Conservation (phyloP, 768 basidiomycete genomes). For the Psilocybe azurescens region DNA sequence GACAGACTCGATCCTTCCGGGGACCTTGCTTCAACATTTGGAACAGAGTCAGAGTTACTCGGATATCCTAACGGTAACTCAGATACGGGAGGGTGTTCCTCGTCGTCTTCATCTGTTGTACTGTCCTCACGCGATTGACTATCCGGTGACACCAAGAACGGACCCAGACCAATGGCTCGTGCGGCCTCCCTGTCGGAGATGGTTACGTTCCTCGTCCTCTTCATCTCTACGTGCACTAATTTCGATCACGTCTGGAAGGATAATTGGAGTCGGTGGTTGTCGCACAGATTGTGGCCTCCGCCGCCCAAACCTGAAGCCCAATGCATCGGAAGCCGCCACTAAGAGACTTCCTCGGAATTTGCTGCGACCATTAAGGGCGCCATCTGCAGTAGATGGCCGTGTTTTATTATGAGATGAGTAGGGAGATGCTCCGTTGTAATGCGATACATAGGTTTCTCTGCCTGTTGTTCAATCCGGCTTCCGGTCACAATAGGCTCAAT, state of each 20-base stretch:
- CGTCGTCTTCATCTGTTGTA: slow-evolving; percentile 44
- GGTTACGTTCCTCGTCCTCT: slow-evolving; percentile 76
- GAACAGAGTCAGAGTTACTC: slow-evolving; percentile 25
- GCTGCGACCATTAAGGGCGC: slow-evolving; percentile 24
- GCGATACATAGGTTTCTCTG: slow-evolving; percentile 28
- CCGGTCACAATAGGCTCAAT: background rate
- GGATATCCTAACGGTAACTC: slow-evolving; percentile 19
- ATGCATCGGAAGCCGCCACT: slow-evolving; percentile 56
- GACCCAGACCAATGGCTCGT: slow-evolving; percentile 72
- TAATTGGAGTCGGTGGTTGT: slow-evolving; percentile 42
- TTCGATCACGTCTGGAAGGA: slow-evolving; percentile 76
- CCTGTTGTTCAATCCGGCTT: background rate
- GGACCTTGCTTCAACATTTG: slow-evolving; percentile 29
- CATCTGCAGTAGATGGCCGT: slow-evolving; percentile 24
- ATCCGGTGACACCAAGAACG: slow-evolving; percentile 51
- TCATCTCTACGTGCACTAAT: slow-evolving; percentile 62
- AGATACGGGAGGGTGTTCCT: slow-evolving; percentile 29
- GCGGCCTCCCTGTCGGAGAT: slow-evolving; percentile 77
- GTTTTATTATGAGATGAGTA: slow-evolving; percentile 15
- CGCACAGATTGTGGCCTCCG: slow-evolving; percentile 41
- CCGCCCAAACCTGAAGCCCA: slow-evolving; percentile 54
- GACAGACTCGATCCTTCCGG: slow-evolving; percentile 40
- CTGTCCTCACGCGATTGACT: slow-evolving; percentile 39
- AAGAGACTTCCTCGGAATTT: slow-evolving; percentile 52
- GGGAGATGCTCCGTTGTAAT: slow-evolving; percentile 25